Percentiles rank a stretch among this genome's conserved stretches.
Conservation (phyloP, 139 green algal genomes). For the Tetraselmis chui region DNA sequence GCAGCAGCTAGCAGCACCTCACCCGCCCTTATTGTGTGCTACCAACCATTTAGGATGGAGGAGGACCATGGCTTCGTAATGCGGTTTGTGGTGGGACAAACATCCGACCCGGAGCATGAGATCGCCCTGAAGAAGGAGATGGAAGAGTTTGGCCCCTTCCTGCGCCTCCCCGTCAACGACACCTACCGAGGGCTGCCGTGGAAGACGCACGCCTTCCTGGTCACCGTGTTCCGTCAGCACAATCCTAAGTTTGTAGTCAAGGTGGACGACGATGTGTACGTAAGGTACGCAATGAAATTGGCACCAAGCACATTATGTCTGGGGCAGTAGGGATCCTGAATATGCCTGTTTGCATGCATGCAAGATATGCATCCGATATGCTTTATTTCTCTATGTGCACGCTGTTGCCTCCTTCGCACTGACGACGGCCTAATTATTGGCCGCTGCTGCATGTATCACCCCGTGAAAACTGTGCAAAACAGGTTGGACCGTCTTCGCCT, state of each 20-base stretch:
- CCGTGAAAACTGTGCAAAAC: too few species aligned
- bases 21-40: too few species aligned
- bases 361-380: too few species aligned
- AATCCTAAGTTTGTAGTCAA: not conserved
- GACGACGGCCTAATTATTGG: too few species aligned
- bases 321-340: too few species aligned
- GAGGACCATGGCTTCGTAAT: not conserved
- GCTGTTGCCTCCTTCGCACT: too few species aligned
- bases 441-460: too few species aligned
- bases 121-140: not conserved
- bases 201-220: not conserved
- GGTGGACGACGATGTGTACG: not conserved
- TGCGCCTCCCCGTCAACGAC: not conserved
- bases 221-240: not conserved
- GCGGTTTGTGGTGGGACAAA: not conserved
- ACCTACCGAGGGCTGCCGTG: not conserved
- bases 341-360: too few species aligned
- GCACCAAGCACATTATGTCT: too few species aligned
- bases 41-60: too few species aligned
- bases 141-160: not conserved
- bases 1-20: too few species aligned
- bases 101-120: not conserved
- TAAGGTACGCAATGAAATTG: not conserved
- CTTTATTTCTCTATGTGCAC: too few species aligned
- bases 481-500: not conserved